These are phyloP conservation scores for Elsinoe necatrix DNA, from an alignment of 2,329 filamentous ascomycete genomes.

Conservation along the genomic window DNA sequence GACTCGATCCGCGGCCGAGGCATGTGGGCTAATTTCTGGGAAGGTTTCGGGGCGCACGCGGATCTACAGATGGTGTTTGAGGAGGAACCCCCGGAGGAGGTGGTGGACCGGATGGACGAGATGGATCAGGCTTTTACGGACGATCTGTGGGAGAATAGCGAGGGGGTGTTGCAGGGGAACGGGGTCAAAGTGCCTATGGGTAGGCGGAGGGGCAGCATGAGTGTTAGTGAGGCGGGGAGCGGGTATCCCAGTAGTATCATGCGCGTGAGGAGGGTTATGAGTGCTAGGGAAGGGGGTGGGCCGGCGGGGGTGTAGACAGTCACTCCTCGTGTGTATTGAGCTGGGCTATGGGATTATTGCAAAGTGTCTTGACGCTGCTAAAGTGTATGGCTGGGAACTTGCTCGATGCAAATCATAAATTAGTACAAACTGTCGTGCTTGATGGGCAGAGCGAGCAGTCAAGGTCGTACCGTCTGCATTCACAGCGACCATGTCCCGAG, in stretches of 20 bases:
- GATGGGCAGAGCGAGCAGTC: too few relatives aligned
- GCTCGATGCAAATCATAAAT: too few relatives aligned
- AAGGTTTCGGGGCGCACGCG: conserved; percentile 60
- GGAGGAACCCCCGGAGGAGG: conserved; percentile 54
- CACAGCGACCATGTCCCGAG: too few relatives aligned
- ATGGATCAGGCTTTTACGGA: conserved; percentile 40
- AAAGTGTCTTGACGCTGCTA: too few relatives aligned
- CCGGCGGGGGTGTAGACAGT: neutral
- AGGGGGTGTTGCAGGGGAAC: conserved; percentile 17
- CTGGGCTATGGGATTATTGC: too few relatives aligned
- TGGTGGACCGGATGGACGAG: conserved; percentile 41
- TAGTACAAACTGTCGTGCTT: too few relatives aligned
- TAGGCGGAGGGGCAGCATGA: neutral
- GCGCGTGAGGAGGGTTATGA: neutral
- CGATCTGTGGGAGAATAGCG: conserved; percentile 34
- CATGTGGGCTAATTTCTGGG: conserved; percentile 50
- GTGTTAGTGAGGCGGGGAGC: conserved; percentile 8
- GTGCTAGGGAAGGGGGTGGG: neutral
- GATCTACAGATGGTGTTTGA: conserved; percentile 68
- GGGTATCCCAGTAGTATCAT: neutral
- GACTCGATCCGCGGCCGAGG: conserved; percentile 32
- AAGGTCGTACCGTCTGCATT: too few relatives aligned
- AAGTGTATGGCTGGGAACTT: too few relatives aligned
- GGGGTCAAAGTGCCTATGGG: neutral
- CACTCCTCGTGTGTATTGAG: neutral